Evolutionary conservation across 176 grass and related monocot species (phyloP), one percentile per base, ranked within the genome.

Genomic region (Oropetium thomaeum): DNA sequence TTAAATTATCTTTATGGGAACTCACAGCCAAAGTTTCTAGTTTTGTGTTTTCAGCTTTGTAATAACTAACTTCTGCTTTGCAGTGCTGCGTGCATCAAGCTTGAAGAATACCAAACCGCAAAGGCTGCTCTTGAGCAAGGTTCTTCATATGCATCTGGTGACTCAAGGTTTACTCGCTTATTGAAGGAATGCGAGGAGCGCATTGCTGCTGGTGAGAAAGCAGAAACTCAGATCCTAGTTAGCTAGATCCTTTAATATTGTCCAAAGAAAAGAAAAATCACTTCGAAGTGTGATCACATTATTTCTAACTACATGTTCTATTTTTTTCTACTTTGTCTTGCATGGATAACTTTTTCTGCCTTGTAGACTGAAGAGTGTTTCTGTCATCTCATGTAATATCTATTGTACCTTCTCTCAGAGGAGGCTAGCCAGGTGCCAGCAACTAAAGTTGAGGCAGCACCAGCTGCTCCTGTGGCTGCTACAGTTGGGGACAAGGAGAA

Each of bases 101-200:
- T 96, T 41, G 93, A 90, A 72, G 93, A 96, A 77, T 96, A 96
- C 76, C 89, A 92, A 80, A 96, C 89, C 58, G 93, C 89, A 71
- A 96, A 96, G 80, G 65, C 87, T 70, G 89, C 89, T 78, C 89
- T 96, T 74, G 87, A 92, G 85, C 41, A 79, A 26, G 89, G 93
- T 51, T 87, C 37, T 33, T 67, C 87, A 17, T 85, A 86, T 65
- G 74, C 87, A 74, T 78, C 84, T 86, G 87, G 84, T 55, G 87
- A 96, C 61, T 67, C 87, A 45, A 96, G 93, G 83, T 92, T 96
- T 63, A 74, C 87, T 75, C 87, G 78, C 59, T 75, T 92, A 37
- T 81, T 92, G 58, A 86, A 96, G 55, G 93, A 90, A 74, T 96
- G 93, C 75, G 84, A 96, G 22, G 87, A 96, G 38, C 87, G 10